Conservation (phyloP, 768 basidiomycete species). For the Trametes maxima region DNA sequence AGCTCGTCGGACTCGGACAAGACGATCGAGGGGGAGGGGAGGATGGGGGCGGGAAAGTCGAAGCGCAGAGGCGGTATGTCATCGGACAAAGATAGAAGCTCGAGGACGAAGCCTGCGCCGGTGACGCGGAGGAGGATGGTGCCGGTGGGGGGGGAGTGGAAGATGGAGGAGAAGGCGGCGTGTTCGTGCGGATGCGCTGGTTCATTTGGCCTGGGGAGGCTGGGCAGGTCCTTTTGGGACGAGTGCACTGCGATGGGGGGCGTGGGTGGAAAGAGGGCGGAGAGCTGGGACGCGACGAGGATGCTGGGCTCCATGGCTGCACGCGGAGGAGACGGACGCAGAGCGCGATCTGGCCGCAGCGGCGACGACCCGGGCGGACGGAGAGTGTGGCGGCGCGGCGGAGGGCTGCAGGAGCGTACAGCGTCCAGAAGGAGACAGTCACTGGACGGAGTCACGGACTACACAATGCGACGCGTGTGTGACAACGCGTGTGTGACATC, state of each 20-base stretch:
- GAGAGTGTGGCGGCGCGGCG: conserved; percentile 9
- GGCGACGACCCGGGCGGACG: background rate
- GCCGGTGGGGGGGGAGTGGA: conserved; percentile 60
- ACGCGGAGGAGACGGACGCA: background rate
- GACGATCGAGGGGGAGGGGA: conserved; percentile 68
- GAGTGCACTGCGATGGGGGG: conserved; percentile 61
- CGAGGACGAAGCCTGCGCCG: conserved; percentile 72
- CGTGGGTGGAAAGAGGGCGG: conserved; percentile 58
- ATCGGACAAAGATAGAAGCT: conserved; percentile 73
- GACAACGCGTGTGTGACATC: background rate
- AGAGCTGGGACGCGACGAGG: conserved; percentile 43
- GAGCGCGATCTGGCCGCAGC: too few species aligned
- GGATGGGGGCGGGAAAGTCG: conserved; percentile 70
- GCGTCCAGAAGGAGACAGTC: too few species aligned
- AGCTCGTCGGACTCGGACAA: conserved; percentile 50
- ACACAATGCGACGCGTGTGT: background rate
- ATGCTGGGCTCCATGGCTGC: conserved; percentile 27
- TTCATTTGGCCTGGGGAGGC: conserved; percentile 36
- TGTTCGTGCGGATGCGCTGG: conserved; percentile 64
- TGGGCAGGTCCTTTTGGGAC: conserved; percentile 51
- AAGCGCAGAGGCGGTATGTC: conserved; percentile 71
- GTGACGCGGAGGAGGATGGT: conserved; percentile 74
- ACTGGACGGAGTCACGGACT: too few species aligned
- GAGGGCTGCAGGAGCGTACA: too few species aligned
- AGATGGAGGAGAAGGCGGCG: conserved; percentile 62